phyloP scores from a whole-genome alignment of 257 asterid genomes.

The Cynanchum wilfordii region DNA sequence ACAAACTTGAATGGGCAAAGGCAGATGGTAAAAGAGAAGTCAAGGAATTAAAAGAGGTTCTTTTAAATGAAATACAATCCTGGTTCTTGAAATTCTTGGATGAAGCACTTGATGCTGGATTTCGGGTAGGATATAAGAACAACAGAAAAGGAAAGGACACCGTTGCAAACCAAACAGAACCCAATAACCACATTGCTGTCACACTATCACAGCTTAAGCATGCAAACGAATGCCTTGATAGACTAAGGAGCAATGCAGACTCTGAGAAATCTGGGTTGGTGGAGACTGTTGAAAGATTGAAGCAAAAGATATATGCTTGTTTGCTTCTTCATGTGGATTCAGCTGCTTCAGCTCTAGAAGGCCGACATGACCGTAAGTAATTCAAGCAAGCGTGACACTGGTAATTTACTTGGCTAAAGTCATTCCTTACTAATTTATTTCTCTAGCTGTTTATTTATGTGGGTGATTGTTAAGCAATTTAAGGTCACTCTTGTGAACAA shows the following conservation, averaged over 20 bases:
- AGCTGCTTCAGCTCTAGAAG: conserved; percentile 77
- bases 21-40: conserved; percentile 41
- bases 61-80: conserved; percentile 41
- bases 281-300: conserved; percentile 56
- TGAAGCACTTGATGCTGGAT: conserved; percentile 60
- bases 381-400: neutral
- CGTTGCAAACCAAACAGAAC: conserved; percentile 26
- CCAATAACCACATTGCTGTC: conserved; percentile 55
- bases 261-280: conserved; percentile 32
- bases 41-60: conserved; percentile 41
- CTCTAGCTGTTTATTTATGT: neutral
- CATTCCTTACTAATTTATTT: neutral
- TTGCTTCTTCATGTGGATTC: conserved; percentile 76
- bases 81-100: conserved; percentile 82
- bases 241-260: conserved; percentile 28
- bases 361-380: conserved; percentile 19
- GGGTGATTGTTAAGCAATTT: neutral
- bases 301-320: conserved; percentile 71
- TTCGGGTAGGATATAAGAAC: conserved; percentile 30
- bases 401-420: too few relatives aligned
- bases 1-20: conserved; percentile 73
- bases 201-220: conserved; percentile 71
- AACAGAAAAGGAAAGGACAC: conserved; percentile 46
- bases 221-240: conserved; percentile 76
- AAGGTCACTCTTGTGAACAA: neutral